phyloP scores from a whole-genome alignment of 2,329 filamentous ascomycete genomes.

The Cordyceps javanica region DNA sequence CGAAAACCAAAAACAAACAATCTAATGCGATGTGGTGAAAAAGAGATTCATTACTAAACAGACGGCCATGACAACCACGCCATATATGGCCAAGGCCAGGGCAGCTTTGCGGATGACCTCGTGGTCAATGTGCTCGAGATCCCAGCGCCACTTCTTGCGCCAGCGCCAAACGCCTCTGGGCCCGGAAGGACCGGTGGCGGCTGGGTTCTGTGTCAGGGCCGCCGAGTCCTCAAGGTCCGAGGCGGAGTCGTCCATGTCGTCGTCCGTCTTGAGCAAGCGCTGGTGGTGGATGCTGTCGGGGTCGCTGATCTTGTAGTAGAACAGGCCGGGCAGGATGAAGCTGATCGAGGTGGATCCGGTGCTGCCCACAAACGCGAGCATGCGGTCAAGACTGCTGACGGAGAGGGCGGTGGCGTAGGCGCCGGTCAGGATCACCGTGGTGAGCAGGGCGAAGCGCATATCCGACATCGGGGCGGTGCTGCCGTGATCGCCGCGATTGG shows the following conservation, averaged over 20 bases:
- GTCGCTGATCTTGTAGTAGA: conserved; percentile 97
- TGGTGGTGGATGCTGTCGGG: conserved; percentile 85
- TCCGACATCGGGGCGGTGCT: conserved; percentile 68
- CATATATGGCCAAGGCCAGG: conserved; percentile 74
- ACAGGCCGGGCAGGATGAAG: conserved; percentile 91
- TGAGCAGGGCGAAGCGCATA: conserved; percentile 80
- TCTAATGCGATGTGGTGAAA: conserved; percentile 59
- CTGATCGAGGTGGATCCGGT: conserved; percentile 94
- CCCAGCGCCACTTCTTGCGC: conserved; percentile 53
- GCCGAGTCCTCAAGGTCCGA: conserved; percentile 45
- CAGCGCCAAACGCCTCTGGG: conserved; percentile 38
- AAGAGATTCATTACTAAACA: conserved; percentile 83
- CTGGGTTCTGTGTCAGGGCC: conserved; percentile 39
- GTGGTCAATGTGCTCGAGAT: conserved; percentile 58
- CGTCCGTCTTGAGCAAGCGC: conserved; percentile 81
- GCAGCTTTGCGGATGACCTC: conserved; percentile 64
- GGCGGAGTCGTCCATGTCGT: conserved; percentile 63
- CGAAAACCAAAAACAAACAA: not conserved
- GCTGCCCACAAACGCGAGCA: conserved; percentile 90
- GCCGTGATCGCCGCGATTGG: conserved; percentile 43
- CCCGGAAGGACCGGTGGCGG: conserved; percentile 31
- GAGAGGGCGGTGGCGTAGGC: conserved; percentile 88
- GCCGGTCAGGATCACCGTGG: conserved; percentile 74
- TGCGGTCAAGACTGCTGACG: conserved; percentile 80
- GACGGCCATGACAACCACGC: conserved; percentile 79